Evolutionary conservation across 306 rosid genomes (phyloP).

Genomic region (Pyrus bretschneideri): DNA sequence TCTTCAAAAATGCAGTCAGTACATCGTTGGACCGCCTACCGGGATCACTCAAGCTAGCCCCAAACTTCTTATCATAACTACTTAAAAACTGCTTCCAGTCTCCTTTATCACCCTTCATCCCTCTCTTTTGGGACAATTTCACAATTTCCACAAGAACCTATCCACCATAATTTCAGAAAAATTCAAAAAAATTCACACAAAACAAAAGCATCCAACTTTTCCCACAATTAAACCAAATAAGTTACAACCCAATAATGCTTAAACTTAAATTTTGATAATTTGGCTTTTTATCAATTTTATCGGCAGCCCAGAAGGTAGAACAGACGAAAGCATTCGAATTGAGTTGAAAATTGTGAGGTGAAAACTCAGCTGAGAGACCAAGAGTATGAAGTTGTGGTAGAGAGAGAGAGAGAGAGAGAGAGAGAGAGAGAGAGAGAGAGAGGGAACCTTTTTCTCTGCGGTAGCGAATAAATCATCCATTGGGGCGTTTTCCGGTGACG

Average conservation of each 20-base stretch:
- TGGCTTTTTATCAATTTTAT: not conserved
- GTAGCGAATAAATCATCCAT: conserved; percentile 53
- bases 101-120: conserved; percentile 58
- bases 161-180: not conserved
- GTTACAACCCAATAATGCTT: not conserved
- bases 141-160: conserved; percentile 72
- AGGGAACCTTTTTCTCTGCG: conserved; percentile 51
- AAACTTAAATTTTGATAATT: not conserved
- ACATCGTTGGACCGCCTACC: conserved; percentile 47
- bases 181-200: not conserved
- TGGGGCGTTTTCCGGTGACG: not conserved
- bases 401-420: no score
- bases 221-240: not conserved
- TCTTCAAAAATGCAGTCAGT: conserved; percentile 60
- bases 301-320: not conserved
- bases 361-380: not conserved
- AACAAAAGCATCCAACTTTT: not conserved
- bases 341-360: not conserved
- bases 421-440: not conserved
- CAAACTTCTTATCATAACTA: conserved; percentile 49
- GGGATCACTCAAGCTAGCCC: conserved; percentile 70
- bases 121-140: conserved; percentile 59
- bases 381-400: not conserved
- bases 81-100: conserved; percentile 73
- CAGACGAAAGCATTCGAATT: not conserved